Evolutionary conservation across 2,329 filamentous ascomycete species (phyloP).

Genomic region (Talaromyces marneffei): DNA sequence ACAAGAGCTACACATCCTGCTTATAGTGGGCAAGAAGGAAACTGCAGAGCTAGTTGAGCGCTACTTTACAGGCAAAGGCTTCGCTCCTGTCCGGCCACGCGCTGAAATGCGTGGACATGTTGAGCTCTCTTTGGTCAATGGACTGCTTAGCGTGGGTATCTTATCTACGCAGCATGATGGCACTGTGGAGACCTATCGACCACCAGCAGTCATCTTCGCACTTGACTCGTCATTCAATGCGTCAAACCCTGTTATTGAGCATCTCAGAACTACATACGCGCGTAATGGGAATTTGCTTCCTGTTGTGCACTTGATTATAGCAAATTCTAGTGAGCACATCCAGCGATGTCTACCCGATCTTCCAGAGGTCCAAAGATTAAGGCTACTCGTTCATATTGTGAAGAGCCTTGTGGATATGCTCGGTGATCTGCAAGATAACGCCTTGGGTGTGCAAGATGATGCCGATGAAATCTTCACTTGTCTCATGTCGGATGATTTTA

Average conservation of each 20-base stretch:
- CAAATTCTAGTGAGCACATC: constrained; percentile 45
- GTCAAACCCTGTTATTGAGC: constrained; percentile 34
- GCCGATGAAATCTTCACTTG: constrained; percentile 33
- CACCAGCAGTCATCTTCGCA: constrained; percentile 38
- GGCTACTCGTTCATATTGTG: constrained; percentile 31
- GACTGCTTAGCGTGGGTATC: constrained; percentile 32
- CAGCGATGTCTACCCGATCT: constrained; percentile 38
- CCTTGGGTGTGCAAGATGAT: constrained; percentile 36
- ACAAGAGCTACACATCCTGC: constrained; percentile 35
- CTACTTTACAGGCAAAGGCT: constrained; percentile 39
- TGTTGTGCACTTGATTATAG: constrained; percentile 39
- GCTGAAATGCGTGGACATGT: constrained; percentile 29
- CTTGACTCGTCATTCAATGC: constrained; percentile 40
- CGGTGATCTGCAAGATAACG: constrained; percentile 39
- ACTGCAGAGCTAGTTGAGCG: constrained; percentile 37
- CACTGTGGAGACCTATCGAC: constrained; percentile 28
- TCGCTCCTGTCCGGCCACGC: constrained; percentile 26
- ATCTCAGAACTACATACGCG: constrained; percentile 34
- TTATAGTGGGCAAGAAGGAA: constrained; percentile 33
- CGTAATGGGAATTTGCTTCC: constrained; percentile 34
- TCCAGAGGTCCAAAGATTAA: constrained; percentile 28
- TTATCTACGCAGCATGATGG: constrained; percentile 27
- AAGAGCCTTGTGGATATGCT: constrained; percentile 29
- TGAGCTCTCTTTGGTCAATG: constrained; percentile 34
- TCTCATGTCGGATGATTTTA: constrained; percentile 32